Base-by-base conservation (phyloP, 257 asterid genomes). In the Apocynum venetum region DNA sequence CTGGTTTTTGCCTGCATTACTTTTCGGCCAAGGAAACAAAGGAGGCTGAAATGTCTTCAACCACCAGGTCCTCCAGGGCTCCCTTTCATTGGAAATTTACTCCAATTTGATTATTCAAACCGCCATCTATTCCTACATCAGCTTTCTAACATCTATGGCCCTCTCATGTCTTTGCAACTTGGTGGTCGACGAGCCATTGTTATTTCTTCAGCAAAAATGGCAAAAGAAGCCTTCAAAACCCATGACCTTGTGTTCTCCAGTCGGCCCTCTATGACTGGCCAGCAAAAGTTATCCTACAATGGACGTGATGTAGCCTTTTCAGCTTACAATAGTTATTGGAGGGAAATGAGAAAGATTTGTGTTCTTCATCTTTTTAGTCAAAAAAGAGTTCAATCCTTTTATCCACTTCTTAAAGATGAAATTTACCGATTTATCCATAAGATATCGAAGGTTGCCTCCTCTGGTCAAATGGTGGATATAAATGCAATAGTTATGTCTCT, bases 1-100 rank as follows among this genome's bases (percentile, higher is more conserved):
- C 4, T 65, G 9, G 2, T 1, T 7, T 40, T 14, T 43, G 1
- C 9, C 1, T 35, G 9, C 49, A 38, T 40, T 5, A 1, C 25
- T 8, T 15, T 60, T 31, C 8, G 2, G 14, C 59, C 0, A 6
- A 77, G 43, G 35, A 66, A 38, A 2, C 17, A 6, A 20, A 66
- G 66, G 17, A 0, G 6, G 12, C n/a, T 0, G 3, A 64, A 38
- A 14, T 3, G 14, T 35, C 4, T 1, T 8, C 8, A 8, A 2
- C 80, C 74, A 2, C 80, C 80, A 0, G 80, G 80, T 36, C 80
- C 80, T 66, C 66, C 52, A 65, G 74, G 74, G 3, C 75, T 77
- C 36, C 80, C 80, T 14, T 35, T 77, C 68, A 77, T 77, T 35
- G 74, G 74, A 35, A 76, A 76, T 46, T 49, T 76, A 56, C 66